Evolutionary conservation across 306 rosid species (phyloP).

Genomic region (Mimosa pudica): DNA sequence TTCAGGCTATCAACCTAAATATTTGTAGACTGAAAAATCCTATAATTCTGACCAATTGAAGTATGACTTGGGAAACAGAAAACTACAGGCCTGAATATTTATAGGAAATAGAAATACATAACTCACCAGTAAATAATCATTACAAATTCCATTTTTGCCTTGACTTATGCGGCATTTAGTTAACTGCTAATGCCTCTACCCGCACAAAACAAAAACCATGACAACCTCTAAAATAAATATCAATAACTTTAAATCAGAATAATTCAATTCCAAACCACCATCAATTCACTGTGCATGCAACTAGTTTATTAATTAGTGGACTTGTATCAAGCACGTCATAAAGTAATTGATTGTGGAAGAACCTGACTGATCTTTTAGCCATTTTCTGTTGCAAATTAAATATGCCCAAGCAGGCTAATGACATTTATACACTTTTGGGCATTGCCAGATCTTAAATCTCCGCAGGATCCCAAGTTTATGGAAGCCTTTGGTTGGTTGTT

Average conservation of each 20-base stretch:
- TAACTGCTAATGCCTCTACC: neutral
- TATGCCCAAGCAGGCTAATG: slow-evolving; percentile 1
- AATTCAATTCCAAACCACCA: neutral
- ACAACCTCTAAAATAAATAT: neutral
- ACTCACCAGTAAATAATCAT: neutral
- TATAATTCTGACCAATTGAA: neutral
- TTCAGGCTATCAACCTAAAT: neutral
- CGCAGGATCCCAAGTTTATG: slow-evolving; percentile 84
- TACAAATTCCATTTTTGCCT: neutral
- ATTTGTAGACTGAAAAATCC: neutral
- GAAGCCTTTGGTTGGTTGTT: slow-evolving; percentile 85
- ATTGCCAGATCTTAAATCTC: slow-evolving; percentile 82
- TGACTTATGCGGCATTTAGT: neutral
- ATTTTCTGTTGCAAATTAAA: slow-evolving; percentile 11
- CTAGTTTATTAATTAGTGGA: neutral
- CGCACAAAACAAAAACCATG: neutral
- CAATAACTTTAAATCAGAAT: neutral
- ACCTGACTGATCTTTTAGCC: slow-evolving; percentile 1
- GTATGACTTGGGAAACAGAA: neutral
- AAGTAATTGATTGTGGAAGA: slow-evolving; percentile 20
- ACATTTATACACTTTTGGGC: slow-evolving; percentile 30
- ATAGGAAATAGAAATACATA: neutral
- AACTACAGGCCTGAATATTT: neutral
- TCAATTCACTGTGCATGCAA: neutral
- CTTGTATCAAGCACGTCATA: neutral